These are phyloP conservation scores for Crassisporium funariophilum DNA, from an alignment of 768 basidiomycete species.

Conservation along the genomic window DNA sequence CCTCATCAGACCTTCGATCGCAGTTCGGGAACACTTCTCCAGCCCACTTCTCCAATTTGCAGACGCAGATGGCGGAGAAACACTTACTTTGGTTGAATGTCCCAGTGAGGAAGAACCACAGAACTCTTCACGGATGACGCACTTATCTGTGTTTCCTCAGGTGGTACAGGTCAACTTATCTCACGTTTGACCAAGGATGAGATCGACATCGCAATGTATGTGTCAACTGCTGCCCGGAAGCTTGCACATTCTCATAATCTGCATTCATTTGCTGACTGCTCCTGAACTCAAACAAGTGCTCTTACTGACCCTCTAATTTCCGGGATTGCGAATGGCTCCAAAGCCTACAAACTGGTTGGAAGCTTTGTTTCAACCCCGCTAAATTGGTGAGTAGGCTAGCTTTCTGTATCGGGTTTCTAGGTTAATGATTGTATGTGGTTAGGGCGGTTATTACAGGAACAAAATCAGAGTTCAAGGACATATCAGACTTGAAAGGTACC, in stretches of 20 bases:
- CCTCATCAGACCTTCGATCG: no score
- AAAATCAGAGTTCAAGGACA: slow-evolving; percentile 65
- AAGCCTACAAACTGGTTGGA: slow-evolving; percentile 88
- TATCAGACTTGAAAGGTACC: slow-evolving; percentile 77
- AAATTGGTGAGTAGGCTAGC: slow-evolving; percentile 62
- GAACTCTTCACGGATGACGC: neutral
- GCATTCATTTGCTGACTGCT: neutral
- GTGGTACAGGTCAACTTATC: slow-evolving; percentile 86
- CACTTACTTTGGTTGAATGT: slow-evolving; percentile 86
- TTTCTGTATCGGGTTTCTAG: slow-evolving; percentile 1
- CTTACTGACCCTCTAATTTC: slow-evolving; percentile 91
- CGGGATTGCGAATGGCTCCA: slow-evolving; percentile 88
- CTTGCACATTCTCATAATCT: neutral
- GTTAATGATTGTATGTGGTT: neutral
- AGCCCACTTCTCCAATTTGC: slow-evolving; percentile 89
- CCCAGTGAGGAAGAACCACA: slow-evolving; percentile 55
- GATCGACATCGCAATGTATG: slow-evolving; percentile 83
- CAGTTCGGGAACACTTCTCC: slow-evolving; percentile 89
- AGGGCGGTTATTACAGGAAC: slow-evolving; percentile 95
- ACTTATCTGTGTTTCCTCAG: slow-evolving; percentile 34
- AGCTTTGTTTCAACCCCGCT: slow-evolving; percentile 89
- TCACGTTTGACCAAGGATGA: slow-evolving; percentile 70
- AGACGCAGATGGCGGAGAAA: slow-evolving; percentile 63
- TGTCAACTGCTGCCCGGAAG: neutral
- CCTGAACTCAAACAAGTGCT: slow-evolving; percentile 42